phyloP scores from a whole-genome alignment of 257 asterid species.

The Capsicum pubescens region DNA sequence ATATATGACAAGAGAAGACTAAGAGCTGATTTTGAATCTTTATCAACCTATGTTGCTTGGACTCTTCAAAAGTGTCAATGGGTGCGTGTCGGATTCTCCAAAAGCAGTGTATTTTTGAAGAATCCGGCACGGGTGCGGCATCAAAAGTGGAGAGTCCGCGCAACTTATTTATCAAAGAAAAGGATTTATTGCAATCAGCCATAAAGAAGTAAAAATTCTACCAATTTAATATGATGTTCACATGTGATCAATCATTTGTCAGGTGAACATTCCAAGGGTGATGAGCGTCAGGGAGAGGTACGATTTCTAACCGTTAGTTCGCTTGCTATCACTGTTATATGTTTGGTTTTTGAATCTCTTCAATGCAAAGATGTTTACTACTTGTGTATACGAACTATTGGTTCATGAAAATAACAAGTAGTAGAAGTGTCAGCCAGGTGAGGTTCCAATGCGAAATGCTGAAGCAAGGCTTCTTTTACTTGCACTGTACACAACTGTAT shows the following conservation, averaged over 20 bases:
- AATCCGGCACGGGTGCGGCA: too few relatives aligned
- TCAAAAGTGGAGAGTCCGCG: too few relatives aligned
- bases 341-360: neutral
- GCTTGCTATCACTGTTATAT: neutral
- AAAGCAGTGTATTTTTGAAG: too few relatives aligned
- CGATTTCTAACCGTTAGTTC: neutral
- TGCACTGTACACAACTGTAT: neutral
- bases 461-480: neutral
- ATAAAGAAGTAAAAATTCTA: neutral
- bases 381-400: neutral
- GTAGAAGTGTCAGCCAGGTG: neutral
- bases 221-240: neutral
- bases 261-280: constrained; percentile 65
- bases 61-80: too few relatives aligned
- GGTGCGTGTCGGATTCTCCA: too few relatives aligned
- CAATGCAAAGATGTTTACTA: neutral
- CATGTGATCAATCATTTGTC: constrained; percentile 31
- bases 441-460: neutral
- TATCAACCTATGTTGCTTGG: too few relatives aligned
- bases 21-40: neutral
- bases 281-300: constrained; percentile 56
- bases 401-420: neutral
- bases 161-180: too few relatives aligned
- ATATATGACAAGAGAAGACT: neutral
- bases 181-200: too few relatives aligned